Base-by-base conservation (phyloP, 2,329 filamentous ascomycete genomes). In the Colletotrichum orchidophilum region DNA sequence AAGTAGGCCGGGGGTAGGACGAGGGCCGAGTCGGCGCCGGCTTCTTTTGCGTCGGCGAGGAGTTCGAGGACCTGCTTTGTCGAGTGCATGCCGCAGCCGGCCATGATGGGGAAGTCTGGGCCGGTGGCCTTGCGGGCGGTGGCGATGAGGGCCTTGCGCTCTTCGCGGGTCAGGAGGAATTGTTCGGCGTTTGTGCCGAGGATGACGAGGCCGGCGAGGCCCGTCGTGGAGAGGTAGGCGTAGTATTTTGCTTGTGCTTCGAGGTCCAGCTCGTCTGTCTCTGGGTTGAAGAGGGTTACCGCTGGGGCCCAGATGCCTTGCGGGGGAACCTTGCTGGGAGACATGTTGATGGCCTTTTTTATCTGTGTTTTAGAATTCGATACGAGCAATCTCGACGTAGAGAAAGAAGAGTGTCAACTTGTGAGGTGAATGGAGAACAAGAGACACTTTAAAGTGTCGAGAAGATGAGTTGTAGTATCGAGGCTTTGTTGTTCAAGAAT, bases 1-100 rank as follows among this genome's bases (percentile, higher is more conserved):
- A 92, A 92, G 80, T 92, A 92, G 5, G 86, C 90, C 1, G 88
- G 86, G 1, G 90, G 90, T 31, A 92, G 84, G 12, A 92, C 85
- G 15, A 93, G 82, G 0, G 84, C 84, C 75, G 89, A 92, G 80
- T 92, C 83, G 53, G 90, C 89, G 18, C 90, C 90, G 0, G 89
- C 90, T 0, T 83, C 83, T 24, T 83, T 82, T 1, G 91, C 91
- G 75, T 92, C 91, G 31, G 78, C 75, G 64, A 90, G 85, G 71
- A 86, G 87, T 77, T 91, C 87, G 1, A 91, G 83, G 3, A 88
- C 88, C 79, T 93, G 90, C 73, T 86, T 85, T 2, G 89, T 92
- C 18, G 89, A 91, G 78, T 92, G 90, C 0, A 87, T 90, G 21
- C 89, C 86, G 7, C 90, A 88, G 39, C 91, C 91, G 4, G 88